A percentile compares a stretch with the other conserved stretches of the same genome.
Evolutionary conservation across 139 green algal genomes (phyloP).

Genomic region (Choricystis sp.): DNA sequence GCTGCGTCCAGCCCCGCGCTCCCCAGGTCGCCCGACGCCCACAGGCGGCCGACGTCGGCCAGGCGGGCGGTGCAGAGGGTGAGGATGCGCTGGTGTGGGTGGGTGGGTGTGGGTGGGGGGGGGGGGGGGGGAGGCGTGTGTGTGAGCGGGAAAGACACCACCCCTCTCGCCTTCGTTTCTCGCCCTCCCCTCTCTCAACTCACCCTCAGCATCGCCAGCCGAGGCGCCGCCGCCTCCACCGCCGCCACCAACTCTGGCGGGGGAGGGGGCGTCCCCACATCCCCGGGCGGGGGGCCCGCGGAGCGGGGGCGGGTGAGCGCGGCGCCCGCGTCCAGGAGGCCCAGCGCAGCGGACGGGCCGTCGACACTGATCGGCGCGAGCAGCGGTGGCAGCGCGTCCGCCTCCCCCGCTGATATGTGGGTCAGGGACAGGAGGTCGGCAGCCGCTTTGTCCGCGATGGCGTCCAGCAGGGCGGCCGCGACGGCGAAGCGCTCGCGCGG

Average conservation of each 20-base stretch:
- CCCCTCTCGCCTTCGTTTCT: no score
- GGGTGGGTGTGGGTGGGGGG: no score
- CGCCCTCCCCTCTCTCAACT: no score
- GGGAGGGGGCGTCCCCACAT: no score
- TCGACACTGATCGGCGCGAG: conserved; percentile 2
- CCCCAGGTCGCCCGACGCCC: conserved; percentile 1
- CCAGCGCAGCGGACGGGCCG: conserved; percentile 1
- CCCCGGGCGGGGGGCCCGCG: not conserved
- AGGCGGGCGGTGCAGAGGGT: conserved; percentile 3
- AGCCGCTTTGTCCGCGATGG: not conserved
- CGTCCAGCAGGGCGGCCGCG: not conserved
- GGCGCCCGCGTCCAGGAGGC: conserved; percentile 1
- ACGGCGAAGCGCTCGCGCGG: not conserved
- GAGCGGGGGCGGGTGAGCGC: conserved; percentile 4
- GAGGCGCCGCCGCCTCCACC: no score
- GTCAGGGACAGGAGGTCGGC: conserved; percentile 8
- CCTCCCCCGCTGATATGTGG: conserved; percentile 12
- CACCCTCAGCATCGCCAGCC: no score
- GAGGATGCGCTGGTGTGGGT: conserved; percentile 7
- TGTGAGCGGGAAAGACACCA: no score
- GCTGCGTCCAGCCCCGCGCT: not conserved
- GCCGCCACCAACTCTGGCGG: no score
- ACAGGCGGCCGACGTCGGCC: conserved; percentile 3
- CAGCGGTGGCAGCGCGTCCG: conserved; percentile 10
- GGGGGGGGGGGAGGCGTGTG: no score